Evolutionary conservation across 495 filamentous ascomycete species (phyloP), one percentile per base, ranked within the genome.

Genomic region (Sordaria brevicollis): DNA sequence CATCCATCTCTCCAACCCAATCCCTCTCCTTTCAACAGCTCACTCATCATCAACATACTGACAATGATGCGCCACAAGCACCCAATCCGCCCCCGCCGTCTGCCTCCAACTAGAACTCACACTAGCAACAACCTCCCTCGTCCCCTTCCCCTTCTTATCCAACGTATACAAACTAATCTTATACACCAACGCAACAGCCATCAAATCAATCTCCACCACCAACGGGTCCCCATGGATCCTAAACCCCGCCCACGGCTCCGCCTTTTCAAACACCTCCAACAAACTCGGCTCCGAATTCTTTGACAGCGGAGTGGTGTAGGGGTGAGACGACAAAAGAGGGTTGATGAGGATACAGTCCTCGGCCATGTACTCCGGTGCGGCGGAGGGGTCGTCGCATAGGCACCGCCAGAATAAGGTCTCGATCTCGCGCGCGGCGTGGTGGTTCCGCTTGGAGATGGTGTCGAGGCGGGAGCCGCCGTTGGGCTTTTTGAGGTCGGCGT

Each of bases 401-500:
- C 77, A 75, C 67, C 79, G 76, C 79, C 79, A 80, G 10, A 80
- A 70, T 0, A 79, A 68, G 3, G 75, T 79, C 68, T 80, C 79
- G 66, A 76, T 72, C 68, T 80, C 77, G 35, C 65, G 68, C 11
- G 76, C 79, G n/a, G 76, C 71, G 19, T 73, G 73, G 70, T 80
- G 74, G 78, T 80, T 80, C 73, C 79, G 79, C 72, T 78, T 76
- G 54, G 71, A 75, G 72, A 80, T 80, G 71, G 79, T 79, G 75
- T 80, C 71, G 67, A 78, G 76, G 11, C 77, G 78, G 69, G 74
- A 74, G 39, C 35, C 38, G 31, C 38, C 38, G 5, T 80, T 80
- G 77, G 77, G 77, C 68, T 78, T 76, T 41, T 70, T 73, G 72
- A 80, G 79, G 71, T 76, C 77, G 74, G 77, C 70, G 67, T 77